Base-by-base conservation (phyloP, 2,329 filamentous ascomycete genomes). In the Xylariaceae sp. region DNA sequence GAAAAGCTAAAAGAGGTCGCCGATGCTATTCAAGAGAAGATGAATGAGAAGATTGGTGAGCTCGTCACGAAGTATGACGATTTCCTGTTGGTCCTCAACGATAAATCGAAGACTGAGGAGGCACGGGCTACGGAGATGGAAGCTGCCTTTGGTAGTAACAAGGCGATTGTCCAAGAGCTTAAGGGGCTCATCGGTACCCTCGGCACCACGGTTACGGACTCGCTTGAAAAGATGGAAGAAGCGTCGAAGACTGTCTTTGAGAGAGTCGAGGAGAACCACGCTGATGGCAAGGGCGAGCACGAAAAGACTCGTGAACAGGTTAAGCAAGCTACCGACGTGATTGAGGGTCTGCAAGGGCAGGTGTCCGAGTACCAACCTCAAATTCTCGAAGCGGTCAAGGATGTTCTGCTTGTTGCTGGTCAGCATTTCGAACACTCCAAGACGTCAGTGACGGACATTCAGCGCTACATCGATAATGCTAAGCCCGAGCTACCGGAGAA, bases 361-460 rank as follows among this genome's bases (percentile, higher is more conserved):
- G 80, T 95, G 32, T 81, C 81, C 6, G 91, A 96, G 68, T 87
- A 87, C 61, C 87, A 96, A 63, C 94, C 94, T 1, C 88, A 95
- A 72, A 88, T 97, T 61, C 80, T 96, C 54, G 86, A 92, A 51
- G 83, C 88, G 0, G 83, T 99, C 61, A 87, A 90, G 64, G 89
- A 96, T 64, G 84, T 97, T n/a, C 78, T 95, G 40, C 77, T 84
- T 6, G 79, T 95, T 29, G 88, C 96, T 52, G 87, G 84, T 29
- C 83, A 95, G 67, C 91, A 97, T 68, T 96, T 88, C 65, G 90
- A 95, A 63, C 89, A 95, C 67, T 88, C 90, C 11, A 90, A 91
- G 71, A 79, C 81, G 44, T 80, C 85, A 0, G 74, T 77, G 1
- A 76, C 71, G 5, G 74, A 76, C 2, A 74, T 86, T 29, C 75